A percentile compares a stretch with the other conserved stretches of the same genome.
phyloP scores from a whole-genome alignment of 257 asterid species.

The Nicotiana sylvestris region DNA sequence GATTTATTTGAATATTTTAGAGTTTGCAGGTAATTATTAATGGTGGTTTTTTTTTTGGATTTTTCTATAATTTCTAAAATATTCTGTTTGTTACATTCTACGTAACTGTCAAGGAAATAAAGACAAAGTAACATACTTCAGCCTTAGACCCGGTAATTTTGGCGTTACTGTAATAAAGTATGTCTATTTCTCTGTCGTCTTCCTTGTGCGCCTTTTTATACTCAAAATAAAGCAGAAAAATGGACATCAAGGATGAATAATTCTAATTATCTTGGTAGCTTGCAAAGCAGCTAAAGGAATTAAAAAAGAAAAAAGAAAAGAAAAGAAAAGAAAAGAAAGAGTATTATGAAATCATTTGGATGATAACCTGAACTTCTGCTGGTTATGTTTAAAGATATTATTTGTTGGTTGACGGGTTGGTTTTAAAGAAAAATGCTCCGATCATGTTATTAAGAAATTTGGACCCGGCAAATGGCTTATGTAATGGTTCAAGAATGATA shows the following conservation, averaged over 20 bases:
- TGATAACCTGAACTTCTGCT: not conserved
- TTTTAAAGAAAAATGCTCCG: too few species aligned
- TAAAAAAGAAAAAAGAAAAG: not conserved
- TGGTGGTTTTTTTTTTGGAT: not conserved
- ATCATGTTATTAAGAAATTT: too few species aligned
- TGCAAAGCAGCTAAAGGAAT: not conserved
- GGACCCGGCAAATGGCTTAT: too few species aligned
- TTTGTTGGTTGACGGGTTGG: too few species aligned
- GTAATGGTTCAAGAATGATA: too few species aligned
- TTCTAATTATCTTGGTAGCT: not conserved
- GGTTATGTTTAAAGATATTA: not conserved
- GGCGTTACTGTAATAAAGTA: not conserved
- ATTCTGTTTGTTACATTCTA: not conserved
- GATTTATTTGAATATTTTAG: not conserved
- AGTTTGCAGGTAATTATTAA: too few species aligned
- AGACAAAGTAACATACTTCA: not conserved
- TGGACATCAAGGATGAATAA: too few species aligned
- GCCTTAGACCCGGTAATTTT: not conserved
- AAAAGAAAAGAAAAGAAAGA: not conserved
- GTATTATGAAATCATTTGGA: not conserved
- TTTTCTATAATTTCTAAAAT: not conserved
- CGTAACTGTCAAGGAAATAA: not conserved
- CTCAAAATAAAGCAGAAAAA: not conserved
- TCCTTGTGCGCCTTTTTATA: not conserved
- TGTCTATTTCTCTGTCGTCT: not conserved